Conservation (phyloP, 1,284 basidiomycete species). For the Puccinia coronata region DNA sequence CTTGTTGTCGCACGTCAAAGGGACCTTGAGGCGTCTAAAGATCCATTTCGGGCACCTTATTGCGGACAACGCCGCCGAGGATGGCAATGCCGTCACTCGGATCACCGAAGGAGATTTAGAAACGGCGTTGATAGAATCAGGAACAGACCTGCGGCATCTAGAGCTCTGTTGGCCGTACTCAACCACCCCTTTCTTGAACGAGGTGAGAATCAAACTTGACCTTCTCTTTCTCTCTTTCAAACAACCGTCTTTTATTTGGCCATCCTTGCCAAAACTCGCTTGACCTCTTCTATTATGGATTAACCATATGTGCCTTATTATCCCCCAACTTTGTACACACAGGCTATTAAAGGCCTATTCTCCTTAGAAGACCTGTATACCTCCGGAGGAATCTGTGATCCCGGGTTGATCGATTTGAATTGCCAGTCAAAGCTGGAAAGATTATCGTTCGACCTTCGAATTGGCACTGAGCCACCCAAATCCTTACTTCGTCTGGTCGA, state of each 20-base stretch:
- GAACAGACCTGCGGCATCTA: conserved; percentile 8
- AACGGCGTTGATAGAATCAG: conserved; percentile 11
- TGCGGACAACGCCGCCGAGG: conserved; percentile 13
- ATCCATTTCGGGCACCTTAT: conserved; percentile 29
- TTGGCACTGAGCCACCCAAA: conserved; percentile 3
- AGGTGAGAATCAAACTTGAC: neutral
- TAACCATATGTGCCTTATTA: neutral
- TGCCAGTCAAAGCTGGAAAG: conserved; percentile 10
- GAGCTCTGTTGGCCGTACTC: conserved; percentile 38
- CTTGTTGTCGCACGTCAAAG: conserved; percentile 27
- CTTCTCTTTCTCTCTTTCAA: neutral
- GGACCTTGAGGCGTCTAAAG: conserved; percentile 18
- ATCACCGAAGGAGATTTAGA: conserved; percentile 30
- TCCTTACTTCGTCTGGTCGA: neutral
- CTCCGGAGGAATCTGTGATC: conserved; percentile 20
- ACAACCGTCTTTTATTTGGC: neutral
- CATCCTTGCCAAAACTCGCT: neutral
- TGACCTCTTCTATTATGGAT: neutral
- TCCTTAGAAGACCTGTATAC: conserved; percentile 14
- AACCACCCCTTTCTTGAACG: conserved; percentile 35
- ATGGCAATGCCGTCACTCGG: conserved; percentile 2
- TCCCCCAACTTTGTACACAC: neutral
- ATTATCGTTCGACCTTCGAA: conserved; percentile 15
- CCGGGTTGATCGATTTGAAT: conserved; percentile 19
- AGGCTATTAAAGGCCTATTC: conserved; percentile 30